Conservation (phyloP, 1,139 yeast species). For the Pneumocystis canis region DNA sequence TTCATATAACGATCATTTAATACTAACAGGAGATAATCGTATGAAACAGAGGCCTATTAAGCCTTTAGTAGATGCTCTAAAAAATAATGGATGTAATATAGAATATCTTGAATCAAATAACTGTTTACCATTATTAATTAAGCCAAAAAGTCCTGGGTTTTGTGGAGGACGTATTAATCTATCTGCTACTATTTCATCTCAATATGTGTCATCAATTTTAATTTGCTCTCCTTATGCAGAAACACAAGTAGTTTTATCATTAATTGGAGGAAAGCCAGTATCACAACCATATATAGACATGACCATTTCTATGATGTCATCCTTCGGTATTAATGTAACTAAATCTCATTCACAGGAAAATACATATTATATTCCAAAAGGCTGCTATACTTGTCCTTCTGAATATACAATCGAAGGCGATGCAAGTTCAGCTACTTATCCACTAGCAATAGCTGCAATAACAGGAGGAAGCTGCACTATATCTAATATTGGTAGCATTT, state of each 20-base stretch:
- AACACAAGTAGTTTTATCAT: constrained; percentile 68
- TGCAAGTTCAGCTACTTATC: constrained; percentile 98
- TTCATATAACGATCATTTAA: constrained; percentile 34
- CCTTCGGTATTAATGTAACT: constrained; percentile 71
- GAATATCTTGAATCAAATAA: constrained; percentile 61
- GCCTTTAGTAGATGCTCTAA: constrained; percentile 82
- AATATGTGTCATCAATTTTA: constrained; percentile 85
- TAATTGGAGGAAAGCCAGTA: constrained; percentile 93
- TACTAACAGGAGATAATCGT: constrained; percentile 84
- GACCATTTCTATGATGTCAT: constrained; percentile 91
- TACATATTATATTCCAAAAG: constrained; percentile 84
- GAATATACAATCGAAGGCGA: constrained; percentile 89
- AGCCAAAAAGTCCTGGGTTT: constrained; percentile 50
- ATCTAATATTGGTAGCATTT: constrained; percentile 84
- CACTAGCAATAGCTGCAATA: constrained; percentile 94
- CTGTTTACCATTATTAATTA: constrained; percentile 67
- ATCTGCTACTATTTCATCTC: constrained; percentile 93
- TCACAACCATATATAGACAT: constrained; percentile 90
- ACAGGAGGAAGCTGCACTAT: constrained; percentile 85
- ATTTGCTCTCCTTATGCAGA: constrained; percentile 97
- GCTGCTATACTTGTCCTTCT: constrained; percentile 59
- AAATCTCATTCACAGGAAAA: constrained; percentile 55
- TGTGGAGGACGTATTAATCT: constrained; percentile 86
- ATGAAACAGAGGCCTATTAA: constrained; percentile 98
- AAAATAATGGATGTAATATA: constrained; percentile 61